These are phyloP conservation scores for Aspergillus ruber DNA, from an alignment of 2,329 filamentous ascomycete genomes.

Conservation along the genomic window DNA sequence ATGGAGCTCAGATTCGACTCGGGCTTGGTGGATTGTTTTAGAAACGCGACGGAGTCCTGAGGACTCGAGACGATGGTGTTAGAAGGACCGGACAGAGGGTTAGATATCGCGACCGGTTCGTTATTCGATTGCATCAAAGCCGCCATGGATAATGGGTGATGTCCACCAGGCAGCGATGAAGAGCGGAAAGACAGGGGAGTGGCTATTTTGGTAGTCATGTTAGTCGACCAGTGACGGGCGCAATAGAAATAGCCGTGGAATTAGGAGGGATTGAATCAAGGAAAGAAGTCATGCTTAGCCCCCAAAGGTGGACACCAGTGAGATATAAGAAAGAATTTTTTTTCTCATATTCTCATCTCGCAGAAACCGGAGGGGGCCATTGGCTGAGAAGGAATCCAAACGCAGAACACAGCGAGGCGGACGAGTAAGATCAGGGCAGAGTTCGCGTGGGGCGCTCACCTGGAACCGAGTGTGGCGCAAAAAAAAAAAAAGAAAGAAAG, in stretches of 20 bases:
- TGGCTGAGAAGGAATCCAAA: conserved; percentile 12
- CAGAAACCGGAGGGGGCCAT: conserved; percentile 2
- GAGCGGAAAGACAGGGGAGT: conserved; percentile 21
- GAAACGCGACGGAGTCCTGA: conserved; percentile 25
- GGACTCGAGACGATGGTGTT: conserved; percentile 24
- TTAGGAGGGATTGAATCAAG: neutral
- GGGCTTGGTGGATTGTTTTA: conserved; percentile 29
- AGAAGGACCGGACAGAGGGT: conserved; percentile 25
- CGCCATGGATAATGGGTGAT: conserved; percentile 35
- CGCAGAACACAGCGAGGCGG: conserved; percentile 1
- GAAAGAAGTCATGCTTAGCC: neutral
- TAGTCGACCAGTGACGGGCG: conserved; percentile 14
- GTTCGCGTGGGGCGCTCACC: conserved; percentile 34
- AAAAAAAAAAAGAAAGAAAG: conserved; percentile 10
- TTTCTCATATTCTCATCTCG: neutral
- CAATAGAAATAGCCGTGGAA: conserved; percentile 1
- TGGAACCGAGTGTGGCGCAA: conserved; percentile 40
- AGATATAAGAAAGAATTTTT: conserved; percentile 3
- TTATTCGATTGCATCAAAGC: conserved; percentile 37
- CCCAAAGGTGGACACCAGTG: neutral
- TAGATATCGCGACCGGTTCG: conserved; percentile 34
- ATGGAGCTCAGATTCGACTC: conserved; percentile 36
- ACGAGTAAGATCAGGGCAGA: conserved; percentile 12
- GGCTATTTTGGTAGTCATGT: conserved; percentile 33
- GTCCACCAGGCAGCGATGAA: conserved; percentile 25